Conservation (phyloP, 148 eudicot genomes). For the Pouteria glomerata region DNA sequence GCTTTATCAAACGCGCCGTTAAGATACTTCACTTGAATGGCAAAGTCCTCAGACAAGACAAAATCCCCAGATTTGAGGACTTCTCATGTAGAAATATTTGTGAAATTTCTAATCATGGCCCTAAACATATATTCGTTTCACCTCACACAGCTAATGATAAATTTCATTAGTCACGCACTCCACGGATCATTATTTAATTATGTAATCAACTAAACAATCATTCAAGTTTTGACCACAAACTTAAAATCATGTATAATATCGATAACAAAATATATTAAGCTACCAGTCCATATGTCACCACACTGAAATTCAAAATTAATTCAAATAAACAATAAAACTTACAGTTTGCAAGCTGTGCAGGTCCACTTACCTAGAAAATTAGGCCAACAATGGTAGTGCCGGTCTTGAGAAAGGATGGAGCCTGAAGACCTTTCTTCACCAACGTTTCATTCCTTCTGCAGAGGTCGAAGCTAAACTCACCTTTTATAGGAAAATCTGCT, state of each 20-base stretch:
- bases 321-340: background rate
- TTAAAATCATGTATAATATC: background rate
- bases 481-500: constrained; percentile 53
- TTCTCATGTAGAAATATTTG: background rate
- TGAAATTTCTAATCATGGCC: background rate
- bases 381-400: constrained; percentile 88
- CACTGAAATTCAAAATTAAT: background rate
- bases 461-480: constrained; percentile 68
- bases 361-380: constrained; percentile 47
- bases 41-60: background rate
- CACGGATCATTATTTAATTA: background rate
- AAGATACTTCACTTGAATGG: background rate
- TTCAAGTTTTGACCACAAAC: background rate
- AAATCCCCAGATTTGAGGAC: no score
- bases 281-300: background rate
- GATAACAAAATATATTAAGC: background rate
- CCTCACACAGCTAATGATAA: background rate
- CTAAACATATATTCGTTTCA: background rate
- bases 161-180: background rate
- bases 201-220: background rate
- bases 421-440: constrained; percentile 48
- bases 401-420: constrained; percentile 56
- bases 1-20: no score
- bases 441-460: constrained; percentile 76
- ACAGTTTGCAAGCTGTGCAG: background rate